Evolutionary conservation across 148 eudicot genomes (phyloP), one percentile per base, ranked within the genome.

Genomic region (Simmondsia chinensis): DNA sequence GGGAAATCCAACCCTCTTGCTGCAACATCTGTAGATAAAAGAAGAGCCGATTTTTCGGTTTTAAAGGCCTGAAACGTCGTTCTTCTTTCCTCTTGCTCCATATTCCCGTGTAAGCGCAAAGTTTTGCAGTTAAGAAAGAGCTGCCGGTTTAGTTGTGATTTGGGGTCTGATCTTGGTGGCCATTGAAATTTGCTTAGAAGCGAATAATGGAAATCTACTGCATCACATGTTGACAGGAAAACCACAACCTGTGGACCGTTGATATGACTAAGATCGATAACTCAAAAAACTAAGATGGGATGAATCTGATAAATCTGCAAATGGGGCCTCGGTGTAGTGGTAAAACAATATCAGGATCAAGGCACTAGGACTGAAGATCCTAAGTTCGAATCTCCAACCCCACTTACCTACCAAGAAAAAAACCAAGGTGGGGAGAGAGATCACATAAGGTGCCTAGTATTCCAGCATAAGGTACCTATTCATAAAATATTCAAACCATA

Each of bases 1-100:
- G 94, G 95, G 54, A 91, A 79, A 65, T 91, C 99, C 71, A 91
- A 67, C 44, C 99, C 99, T 71, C 99, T 82, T 15, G 99, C 99
- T 64, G 77, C 48, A 64, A 91, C 76, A 79, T 91, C 99, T 23
- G 86, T 91, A 52, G 83, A 85, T 42, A 91, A 48, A 7, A 91
- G 80, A 57, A 91, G 86, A 33, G 99, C 99, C 55, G 82, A 86
- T 59, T 91, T 82, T 39, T 79, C 95, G 19, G 82, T 66, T 70
- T 80, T 72, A 50, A 91, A 85, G 30, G 75, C 43, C 54, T 82
- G 84, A 56, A 72, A 82, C 33, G 94, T 54, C 18, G 64, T 79
- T 68, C 74, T 82, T 33, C 99, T 70, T 43, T 91, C 95, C 55
- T 79, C 89, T 19, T 85, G 84, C 48, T 82, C 56, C 93, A 91